These are phyloP conservation scores for Psilocybe subaeruginosa DNA, from an alignment of 768 basidiomycete species.

Conservation along the genomic window DNA sequence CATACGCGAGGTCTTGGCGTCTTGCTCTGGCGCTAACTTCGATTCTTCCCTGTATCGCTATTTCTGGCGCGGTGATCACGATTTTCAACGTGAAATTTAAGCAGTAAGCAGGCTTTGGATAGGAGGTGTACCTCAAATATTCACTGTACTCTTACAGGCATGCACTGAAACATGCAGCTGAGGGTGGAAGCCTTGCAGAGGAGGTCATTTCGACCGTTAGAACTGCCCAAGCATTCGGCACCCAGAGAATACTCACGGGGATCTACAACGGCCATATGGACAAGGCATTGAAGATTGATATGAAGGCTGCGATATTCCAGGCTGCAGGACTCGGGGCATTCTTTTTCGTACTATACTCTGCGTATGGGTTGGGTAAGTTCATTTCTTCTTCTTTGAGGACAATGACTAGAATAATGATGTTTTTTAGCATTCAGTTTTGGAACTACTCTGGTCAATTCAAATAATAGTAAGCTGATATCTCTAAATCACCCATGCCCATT, in stretches of 20 bases:
- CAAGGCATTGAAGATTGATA: slow-evolving; percentile 51
- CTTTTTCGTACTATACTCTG: slow-evolving; percentile 82
- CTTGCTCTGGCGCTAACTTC: slow-evolving; percentile 82
- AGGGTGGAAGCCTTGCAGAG: slow-evolving; percentile 84
- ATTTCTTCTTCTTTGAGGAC: background rate
- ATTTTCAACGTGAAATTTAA: slow-evolving; percentile 62
- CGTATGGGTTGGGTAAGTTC: slow-evolving; percentile 68
- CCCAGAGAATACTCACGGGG: slow-evolving; percentile 60
- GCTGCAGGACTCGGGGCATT: slow-evolving; percentile 69
- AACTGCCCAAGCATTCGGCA: slow-evolving; percentile 91
- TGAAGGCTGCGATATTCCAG: slow-evolving; percentile 56
- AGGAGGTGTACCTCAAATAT: background rate
- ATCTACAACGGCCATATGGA: slow-evolving; percentile 70
- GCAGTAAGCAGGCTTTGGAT: slow-evolving; percentile 49
- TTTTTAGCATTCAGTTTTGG: slow-evolving; percentile 82
- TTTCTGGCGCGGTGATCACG: slow-evolving; percentile 75
- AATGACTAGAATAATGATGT: background rate
- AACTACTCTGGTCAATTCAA: slow-evolving; percentile 75
- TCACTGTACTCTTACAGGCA: background rate
- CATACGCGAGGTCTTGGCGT: slow-evolving; percentile 72
- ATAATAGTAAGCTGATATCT: slow-evolving; percentile 43
- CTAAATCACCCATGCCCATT: background rate
- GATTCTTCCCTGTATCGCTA: slow-evolving; percentile 81
- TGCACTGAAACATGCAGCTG: slow-evolving; percentile 75
- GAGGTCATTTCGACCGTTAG: slow-evolving; percentile 91